phyloP scores from a whole-genome alignment of 345 rosid species.

The Acer saccharum region DNA sequence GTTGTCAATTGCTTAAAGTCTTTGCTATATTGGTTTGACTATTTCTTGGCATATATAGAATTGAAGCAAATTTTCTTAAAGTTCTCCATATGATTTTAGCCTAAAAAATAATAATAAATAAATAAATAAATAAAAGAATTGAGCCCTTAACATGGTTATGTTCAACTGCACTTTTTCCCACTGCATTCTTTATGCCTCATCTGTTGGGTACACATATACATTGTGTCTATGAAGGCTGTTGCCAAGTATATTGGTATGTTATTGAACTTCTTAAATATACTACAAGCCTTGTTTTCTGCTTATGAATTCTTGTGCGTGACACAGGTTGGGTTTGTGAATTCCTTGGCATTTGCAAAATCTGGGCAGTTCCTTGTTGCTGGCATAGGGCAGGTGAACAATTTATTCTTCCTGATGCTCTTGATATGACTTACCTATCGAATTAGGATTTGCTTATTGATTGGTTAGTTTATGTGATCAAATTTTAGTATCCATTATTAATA shows the following conservation, averaged over 20 bases:
- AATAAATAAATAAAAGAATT: not conserved
- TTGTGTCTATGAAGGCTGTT: not conserved
- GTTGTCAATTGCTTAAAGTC: not conserved
- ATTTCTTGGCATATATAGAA: not conserved
- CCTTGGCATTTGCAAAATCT: constrained; percentile 86
- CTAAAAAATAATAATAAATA: no score
- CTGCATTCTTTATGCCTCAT: not conserved
- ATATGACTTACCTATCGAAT: not conserved
- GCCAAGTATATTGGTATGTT: not conserved
- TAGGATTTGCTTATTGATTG: not conserved
- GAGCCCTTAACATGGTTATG: not conserved
- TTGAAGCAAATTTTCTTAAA: not conserved
- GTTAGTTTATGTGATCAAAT: not conserved
- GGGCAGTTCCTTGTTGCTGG: constrained; percentile 86
- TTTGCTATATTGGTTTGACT: not conserved
- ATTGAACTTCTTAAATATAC: not conserved
- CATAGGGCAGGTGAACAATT: constrained; percentile 71
- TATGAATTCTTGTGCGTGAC: constrained; percentile 19
- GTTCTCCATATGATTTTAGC: not conserved
- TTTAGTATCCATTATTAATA: not conserved
- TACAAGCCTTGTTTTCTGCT: not conserved
- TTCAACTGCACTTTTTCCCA: not conserved
- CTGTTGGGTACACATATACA: not conserved
- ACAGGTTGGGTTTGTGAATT: constrained; percentile 92
- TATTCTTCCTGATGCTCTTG: not conserved